Conservation (phyloP, 78 protist genomes). For the Ministeria vibrans region DNA sequence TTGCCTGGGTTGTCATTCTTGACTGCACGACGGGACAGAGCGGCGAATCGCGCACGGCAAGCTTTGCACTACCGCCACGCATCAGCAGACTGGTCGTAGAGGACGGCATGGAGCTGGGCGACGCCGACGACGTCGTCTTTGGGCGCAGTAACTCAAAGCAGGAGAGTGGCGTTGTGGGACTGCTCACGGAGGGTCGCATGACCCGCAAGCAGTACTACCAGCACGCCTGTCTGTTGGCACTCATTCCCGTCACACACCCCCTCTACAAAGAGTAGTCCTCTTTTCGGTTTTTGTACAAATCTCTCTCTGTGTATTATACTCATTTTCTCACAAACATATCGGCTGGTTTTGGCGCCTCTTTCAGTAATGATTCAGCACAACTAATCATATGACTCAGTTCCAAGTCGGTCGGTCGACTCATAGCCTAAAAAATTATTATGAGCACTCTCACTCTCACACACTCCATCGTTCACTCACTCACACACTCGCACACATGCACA, state of each 20-base stretch:
- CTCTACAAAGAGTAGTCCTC: no score
- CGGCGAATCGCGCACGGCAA: slow-evolving; percentile 2
- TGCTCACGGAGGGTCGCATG: neutral
- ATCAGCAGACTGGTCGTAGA: neutral
- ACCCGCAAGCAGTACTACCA: neutral
- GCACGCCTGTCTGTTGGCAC: neutral
- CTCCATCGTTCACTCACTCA: no score
- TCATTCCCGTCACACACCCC: slow-evolving; percentile 3
- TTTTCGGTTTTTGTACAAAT: no score
- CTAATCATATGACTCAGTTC: no score
- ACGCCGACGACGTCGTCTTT: slow-evolving; percentile 13
- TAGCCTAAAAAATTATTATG: no score
- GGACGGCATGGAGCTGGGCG: slow-evolving; percentile 13
- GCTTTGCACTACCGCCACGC: neutral
- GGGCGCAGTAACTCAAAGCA: neutral
- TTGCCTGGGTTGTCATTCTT: slow-evolving; percentile 4
- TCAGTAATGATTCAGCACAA: no score
- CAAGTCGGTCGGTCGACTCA: no score
- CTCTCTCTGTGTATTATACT: no score
- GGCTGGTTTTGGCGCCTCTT: no score
- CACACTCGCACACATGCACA: no score
- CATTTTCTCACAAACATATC: no score
- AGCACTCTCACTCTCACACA: no score
- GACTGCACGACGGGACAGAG: neutral
- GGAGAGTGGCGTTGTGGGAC: slow-evolving; percentile 4